Evolutionary conservation across 2,329 filamentous ascomycete species (phyloP).

Genomic region (Penicillium sp.): DNA sequence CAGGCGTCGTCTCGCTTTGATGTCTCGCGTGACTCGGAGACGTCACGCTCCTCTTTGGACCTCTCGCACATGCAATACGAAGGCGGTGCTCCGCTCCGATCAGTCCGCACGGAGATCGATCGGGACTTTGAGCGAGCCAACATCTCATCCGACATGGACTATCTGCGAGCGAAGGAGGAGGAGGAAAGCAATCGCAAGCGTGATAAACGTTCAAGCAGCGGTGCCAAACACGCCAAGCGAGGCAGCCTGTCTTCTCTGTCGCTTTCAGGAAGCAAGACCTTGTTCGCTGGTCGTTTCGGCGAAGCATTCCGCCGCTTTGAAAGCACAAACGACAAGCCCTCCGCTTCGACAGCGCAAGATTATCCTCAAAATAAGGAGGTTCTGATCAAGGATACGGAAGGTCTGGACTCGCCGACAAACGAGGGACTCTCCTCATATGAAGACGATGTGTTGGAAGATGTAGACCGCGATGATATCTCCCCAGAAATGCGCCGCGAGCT

Average conservation of each 20-base stretch:
- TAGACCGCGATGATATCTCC: conserved; percentile 71
- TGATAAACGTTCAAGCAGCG: conserved; percentile 58
- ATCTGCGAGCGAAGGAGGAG: conserved; percentile 73
- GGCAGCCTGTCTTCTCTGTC: conserved; percentile 70
- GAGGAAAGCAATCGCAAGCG: conserved; percentile 60
- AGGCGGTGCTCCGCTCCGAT: conserved; percentile 35
- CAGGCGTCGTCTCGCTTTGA: conserved; percentile 82
- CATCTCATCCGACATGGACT: conserved; percentile 80
- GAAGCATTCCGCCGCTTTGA: conserved; percentile 95
- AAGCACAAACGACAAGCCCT: conserved; percentile 48
- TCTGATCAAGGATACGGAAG: conserved; percentile 75
- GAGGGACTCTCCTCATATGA: conserved; percentile 44
- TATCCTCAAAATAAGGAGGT: conserved; percentile 53
- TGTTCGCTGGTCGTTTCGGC: conserved; percentile 85
- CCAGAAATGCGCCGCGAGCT: conserved; percentile 89
- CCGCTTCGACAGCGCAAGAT: conserved; percentile 46
- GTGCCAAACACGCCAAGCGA: conserved; percentile 67
- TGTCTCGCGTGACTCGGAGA: conserved; percentile 76
- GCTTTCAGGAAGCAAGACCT: conserved; percentile 72
- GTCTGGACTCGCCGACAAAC: conserved; percentile 64
- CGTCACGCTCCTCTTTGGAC: conserved; percentile 47
- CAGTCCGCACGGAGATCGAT: conserved; percentile 39
- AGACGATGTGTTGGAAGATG: conserved; percentile 57
- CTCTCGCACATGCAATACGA: conserved; percentile 38
- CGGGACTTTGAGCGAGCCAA: conserved; percentile 49